Conservation (phyloP, 805 yeast species). For the Yamadazyma takamatsuzukensis region DNA sequence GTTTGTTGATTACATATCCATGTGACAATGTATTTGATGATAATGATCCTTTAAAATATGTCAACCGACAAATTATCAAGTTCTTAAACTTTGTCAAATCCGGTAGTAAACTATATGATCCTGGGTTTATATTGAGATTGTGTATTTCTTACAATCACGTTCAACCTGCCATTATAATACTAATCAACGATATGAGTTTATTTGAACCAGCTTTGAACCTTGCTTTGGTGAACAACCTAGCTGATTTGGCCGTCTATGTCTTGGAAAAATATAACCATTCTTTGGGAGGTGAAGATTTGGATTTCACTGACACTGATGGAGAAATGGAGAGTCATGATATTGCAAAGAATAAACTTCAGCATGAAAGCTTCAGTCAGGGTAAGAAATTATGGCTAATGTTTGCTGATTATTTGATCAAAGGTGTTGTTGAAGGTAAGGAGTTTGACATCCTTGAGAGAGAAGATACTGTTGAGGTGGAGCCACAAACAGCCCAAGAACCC, state of each 20-base stretch:
- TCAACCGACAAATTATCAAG: slow-evolving; percentile 27
- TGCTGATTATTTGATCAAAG: slow-evolving; percentile 45
- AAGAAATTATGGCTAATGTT: slow-evolving; percentile 75
- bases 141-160: slow-evolving; percentile 58
- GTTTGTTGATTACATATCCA: slow-evolving; percentile 55
- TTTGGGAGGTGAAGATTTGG: slow-evolving; percentile 5
- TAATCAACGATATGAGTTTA: slow-evolving; percentile 57
- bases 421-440: slow-evolving; percentile 20
- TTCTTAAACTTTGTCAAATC: slow-evolving; percentile 23
- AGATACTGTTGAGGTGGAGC: slow-evolving; percentile 10
- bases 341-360: slow-evolving; percentile 30
- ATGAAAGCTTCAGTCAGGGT: slow-evolving; percentile 40
- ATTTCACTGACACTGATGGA: slow-evolving; percentile 1
- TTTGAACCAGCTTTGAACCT: slow-evolving; percentile 79
- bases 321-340: slow-evolving; percentile 25
- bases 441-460: slow-evolving; percentile 14
- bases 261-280: slow-evolving; percentile 29
- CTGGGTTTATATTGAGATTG: slow-evolving; percentile 70
- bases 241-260: slow-evolving; percentile 48
- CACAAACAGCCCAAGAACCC: background rate
- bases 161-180: slow-evolving; percentile 69
- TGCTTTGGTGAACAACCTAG: slow-evolving; percentile 59
- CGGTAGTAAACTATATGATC: slow-evolving; percentile 48
- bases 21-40: background rate
- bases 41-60: slow-evolving; percentile 2